Evolutionary conservation across 2,329 filamentous ascomycete genomes (phyloP), one percentile per base, ranked within the genome.

Genomic region (Pseudocercospora macadamiae): DNA sequence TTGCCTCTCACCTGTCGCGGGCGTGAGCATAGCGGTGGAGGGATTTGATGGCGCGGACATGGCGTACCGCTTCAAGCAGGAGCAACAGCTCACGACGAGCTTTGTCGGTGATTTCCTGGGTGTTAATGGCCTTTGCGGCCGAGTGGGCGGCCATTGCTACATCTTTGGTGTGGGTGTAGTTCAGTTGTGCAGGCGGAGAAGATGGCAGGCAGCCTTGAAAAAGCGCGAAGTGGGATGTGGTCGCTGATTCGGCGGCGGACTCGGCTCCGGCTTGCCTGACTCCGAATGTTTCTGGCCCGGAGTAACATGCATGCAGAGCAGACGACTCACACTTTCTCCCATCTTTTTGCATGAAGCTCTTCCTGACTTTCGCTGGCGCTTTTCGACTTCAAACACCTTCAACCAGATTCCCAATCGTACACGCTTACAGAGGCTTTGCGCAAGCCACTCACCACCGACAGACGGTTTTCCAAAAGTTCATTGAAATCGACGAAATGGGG

Each of bases 51-150:
- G 45, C 14, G 12, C n/a, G 21, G 30, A n/a, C 12, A 30, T 21
- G 25, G 90, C 92, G 86, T 89, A 99, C 95, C 76, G 90, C 89
- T 84, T 97, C 93, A 62, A 99, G 88, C 68, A 97, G 86, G 77
- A 89, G 88, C 67, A 99, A 83, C 66, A 99, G 82, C 74, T 97
- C 91, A 75, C 92, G 92, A 62, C 92, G 89, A 66, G 92, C 90
- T 77, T 89, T 91, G 65, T 89, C 88, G 71, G 84, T 87, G 74
- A 95, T 86, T 71, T 91, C 86, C 68, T 89, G 86, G 60, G 88
- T 85, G 75, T 87, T 88, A 74, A 95, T 90, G 66, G 76, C 70
- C 64, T 87, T 89, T 74, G 93, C 90, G 66, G 76, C 68, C 61
- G 79, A 62, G 57, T 71, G 68, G 59, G 68, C 71, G 55, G 73